Conservation (phyloP, 495 filamentous ascomycete genomes). For the Cercophora newfieldiana region DNA sequence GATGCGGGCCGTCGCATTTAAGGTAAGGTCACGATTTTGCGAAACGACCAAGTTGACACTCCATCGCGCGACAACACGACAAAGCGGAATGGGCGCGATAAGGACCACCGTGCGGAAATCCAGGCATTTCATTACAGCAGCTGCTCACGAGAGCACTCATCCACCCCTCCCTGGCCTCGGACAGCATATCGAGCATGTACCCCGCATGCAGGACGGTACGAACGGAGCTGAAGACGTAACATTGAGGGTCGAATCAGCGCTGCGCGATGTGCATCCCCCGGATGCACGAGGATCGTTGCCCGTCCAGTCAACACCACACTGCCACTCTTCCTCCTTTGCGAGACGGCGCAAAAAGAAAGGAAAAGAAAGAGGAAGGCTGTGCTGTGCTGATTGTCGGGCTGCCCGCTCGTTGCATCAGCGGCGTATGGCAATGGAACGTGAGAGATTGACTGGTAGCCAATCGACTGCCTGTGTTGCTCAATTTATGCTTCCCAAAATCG, state of each 20-base stretch:
- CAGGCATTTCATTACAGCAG: neutral
- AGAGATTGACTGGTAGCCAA: neutral
- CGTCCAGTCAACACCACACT: neutral
- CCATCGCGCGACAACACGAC: neutral
- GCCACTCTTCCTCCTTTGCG: neutral
- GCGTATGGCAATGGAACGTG: neutral
- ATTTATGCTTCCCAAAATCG: neutral
- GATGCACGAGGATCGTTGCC: neutral
- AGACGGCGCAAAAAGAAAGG: neutral
- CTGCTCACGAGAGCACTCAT: neutral
- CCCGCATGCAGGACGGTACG: neutral
- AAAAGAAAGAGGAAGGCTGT: neutral
- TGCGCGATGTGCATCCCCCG: neutral
- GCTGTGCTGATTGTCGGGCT: neutral
- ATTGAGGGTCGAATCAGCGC: neutral
- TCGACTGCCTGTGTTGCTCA: neutral
- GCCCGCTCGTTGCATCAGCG: neutral
- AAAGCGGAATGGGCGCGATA: neutral
- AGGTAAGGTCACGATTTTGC: neutral
- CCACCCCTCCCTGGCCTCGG: neutral
- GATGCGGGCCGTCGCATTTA: neutral
- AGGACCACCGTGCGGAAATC: neutral
- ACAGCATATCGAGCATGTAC: neutral
- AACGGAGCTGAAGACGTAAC: neutral
- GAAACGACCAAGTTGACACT: neutral